phyloP scores from a whole-genome alignment of 352 stramenopile genomes.

The Thalassiosira ordinaria region DNA sequence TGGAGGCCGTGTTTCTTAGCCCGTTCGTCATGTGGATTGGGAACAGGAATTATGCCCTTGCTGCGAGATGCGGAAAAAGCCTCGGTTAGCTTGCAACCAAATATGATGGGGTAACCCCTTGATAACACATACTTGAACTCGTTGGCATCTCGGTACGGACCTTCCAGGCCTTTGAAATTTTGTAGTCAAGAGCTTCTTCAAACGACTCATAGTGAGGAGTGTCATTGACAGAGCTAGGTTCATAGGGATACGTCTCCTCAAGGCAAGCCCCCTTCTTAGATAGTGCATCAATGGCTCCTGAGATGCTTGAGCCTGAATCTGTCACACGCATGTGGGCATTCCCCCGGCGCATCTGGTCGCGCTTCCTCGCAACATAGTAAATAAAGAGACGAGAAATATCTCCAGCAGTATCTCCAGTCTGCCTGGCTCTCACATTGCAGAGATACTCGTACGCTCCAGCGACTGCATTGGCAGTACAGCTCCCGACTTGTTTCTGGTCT shows the following conservation, averaged over 20 bases:
- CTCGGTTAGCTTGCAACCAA: constrained; percentile 17
- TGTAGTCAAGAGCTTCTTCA: constrained; percentile 7
- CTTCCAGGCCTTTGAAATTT: not conserved
- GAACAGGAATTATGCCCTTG: not conserved
- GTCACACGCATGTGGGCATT: not conserved
- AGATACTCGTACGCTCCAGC: constrained; percentile 13
- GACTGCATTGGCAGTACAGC: constrained; percentile 17
- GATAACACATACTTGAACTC: not conserved
- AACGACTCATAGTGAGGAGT: not conserved
- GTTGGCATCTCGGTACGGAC: not conserved
- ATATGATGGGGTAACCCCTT: constrained; percentile 5
- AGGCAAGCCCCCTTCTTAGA: constrained; percentile 3
- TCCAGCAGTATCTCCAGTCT: constrained; percentile 7
- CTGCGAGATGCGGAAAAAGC: not conserved
- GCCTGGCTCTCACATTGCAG: not conserved
- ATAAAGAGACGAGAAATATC: constrained; percentile 20
- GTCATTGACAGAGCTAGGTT: not conserved
- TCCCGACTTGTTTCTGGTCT: not conserved
- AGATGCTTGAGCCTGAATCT: not conserved
- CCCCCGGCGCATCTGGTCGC: not conserved
- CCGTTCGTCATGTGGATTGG: not conserved
- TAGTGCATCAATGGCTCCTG: not conserved
- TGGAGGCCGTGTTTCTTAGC: not conserved
- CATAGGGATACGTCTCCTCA: not conserved
- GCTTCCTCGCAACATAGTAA: constrained; percentile 9